Evolutionary conservation across 1,139 yeast genomes (phyloP), one percentile per base, ranked within the genome.

Genomic region (Yamadazyma pseudoaaseri): DNA sequence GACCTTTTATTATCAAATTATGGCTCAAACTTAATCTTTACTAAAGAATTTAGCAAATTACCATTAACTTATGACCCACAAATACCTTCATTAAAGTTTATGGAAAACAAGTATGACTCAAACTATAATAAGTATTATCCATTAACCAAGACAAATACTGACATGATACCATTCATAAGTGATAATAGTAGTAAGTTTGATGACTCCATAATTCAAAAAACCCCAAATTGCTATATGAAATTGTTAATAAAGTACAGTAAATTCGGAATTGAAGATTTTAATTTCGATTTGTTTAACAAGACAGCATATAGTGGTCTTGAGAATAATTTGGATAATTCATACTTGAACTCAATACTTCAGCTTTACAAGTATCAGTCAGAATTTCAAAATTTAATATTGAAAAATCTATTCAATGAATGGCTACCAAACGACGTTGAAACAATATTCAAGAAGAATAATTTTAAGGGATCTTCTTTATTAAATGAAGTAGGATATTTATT

Each of bases 181-280:
- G 95, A 86, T 48, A 67, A 79, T 37, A 67, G 64, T n/a, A 24
- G 37, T 8, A 32, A 27, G 26, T 51, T 50, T 7, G 51, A 49
- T 29, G 60, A 56, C 23, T 44, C 55, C 24, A 49, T 58, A 2
- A 64, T 68, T 39, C 64, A 63, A 39, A 30, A 48, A 33, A 52
- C 61, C 2, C 96, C 97, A 0, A 81, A 81, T 37, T 84, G 90
- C 23, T 92, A 84, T 58, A 68, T 80, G 25, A 79, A 80, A 48
- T 65, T 87, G 35, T 86, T 84, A 41, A 86, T 92, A 41, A 76
- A 84, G 30, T 90, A 90, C 55, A 85, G 95, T 38, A 83, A 78
- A 49, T 92, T 89, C 58, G 98, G 98, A 13, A 90, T 94, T 18
- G 89, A 84, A 47, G 97, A 89, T 58, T 92, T 92, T 60, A 97